These are phyloP conservation scores for Dactylellina parvicollis DNA, from an alignment of 2,329 filamentous ascomycete genomes.

Conservation along the genomic window DNA sequence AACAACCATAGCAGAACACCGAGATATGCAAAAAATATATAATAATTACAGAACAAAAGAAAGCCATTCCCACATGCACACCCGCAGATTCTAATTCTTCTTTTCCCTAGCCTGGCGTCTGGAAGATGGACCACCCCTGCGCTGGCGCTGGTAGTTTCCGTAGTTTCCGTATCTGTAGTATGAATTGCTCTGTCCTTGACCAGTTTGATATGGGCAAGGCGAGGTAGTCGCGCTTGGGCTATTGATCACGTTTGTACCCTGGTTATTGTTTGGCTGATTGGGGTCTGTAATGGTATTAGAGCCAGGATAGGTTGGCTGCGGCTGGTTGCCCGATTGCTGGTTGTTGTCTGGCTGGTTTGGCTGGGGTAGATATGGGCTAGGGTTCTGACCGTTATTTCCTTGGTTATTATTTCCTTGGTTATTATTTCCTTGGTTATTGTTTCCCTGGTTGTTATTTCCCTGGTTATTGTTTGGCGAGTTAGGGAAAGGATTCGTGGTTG, in stretches of 20 bases:
- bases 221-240: background rate
- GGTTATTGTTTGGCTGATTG: background rate
- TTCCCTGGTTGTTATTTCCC: background rate
- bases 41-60: too few species aligned
- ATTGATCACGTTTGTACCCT: background rate
- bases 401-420: background rate
- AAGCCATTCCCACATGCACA: too few species aligned
- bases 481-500: background rate
- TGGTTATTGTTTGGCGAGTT: background rate
- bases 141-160: background rate
- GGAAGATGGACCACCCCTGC: background rate
- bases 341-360: background rate
- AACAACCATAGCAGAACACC: too few species aligned
- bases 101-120: background rate
- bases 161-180: background rate
- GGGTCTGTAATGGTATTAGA: background rate
- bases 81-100: background rate
- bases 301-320: background rate
- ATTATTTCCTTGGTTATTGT: background rate
- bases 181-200: background rate
- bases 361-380: background rate
- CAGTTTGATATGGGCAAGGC: background rate
- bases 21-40: too few species aligned
- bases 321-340: background rate
- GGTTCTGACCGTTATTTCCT: background rate